Percentiles rank a stretch among this genome's conserved stretches.
phyloP scores from a whole-genome alignment of 1,139 yeast genomes.

The Pichia sp. region DNA sequence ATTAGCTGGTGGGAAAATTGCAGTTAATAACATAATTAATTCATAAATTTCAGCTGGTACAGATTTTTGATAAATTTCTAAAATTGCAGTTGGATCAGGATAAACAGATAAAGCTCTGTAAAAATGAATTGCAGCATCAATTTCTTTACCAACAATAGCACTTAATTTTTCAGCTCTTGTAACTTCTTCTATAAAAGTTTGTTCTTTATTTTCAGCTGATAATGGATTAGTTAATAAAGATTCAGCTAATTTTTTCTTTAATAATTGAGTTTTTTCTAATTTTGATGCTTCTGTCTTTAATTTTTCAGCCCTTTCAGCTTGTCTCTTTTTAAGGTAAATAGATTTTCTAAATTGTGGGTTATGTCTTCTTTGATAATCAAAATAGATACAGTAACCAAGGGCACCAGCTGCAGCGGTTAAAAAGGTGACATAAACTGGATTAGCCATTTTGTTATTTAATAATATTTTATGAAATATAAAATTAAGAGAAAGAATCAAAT shows the following conservation, averaged over 20 bases:
- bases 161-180: slow-evolving; percentile 76
- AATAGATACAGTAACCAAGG: slow-evolving; percentile 77
- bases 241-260: slow-evolving; percentile 55
- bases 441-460: slow-evolving; percentile 23
- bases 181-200: slow-evolving; percentile 75
- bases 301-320: slow-evolving; percentile 43
- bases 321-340: slow-evolving; percentile 56
- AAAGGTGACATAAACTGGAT: slow-evolving; percentile 40
- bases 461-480: not conserved
- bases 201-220: slow-evolving; percentile 54
- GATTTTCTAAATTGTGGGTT: slow-evolving; percentile 74
- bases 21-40: slow-evolving; percentile 79
- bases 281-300: slow-evolving; percentile 52
- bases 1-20: slow-evolving; percentile 80
- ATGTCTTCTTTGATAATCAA: slow-evolving; percentile 87
- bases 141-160: slow-evolving; percentile 49
- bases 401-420: slow-evolving; percentile 50
- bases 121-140: slow-evolving; percentile 82
- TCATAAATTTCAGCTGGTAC: slow-evolving; percentile 80
- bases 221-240: slow-evolving; percentile 68
- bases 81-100: slow-evolving; percentile 89
- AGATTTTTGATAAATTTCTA: slow-evolving; percentile 83
- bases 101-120: slow-evolving; percentile 93
- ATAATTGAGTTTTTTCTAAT: slow-evolving; percentile 52
- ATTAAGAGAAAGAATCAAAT: no score